These are phyloP conservation scores for Candida glucosophila DNA, from an alignment of 1,139 yeast species.

Conservation along the genomic window DNA sequence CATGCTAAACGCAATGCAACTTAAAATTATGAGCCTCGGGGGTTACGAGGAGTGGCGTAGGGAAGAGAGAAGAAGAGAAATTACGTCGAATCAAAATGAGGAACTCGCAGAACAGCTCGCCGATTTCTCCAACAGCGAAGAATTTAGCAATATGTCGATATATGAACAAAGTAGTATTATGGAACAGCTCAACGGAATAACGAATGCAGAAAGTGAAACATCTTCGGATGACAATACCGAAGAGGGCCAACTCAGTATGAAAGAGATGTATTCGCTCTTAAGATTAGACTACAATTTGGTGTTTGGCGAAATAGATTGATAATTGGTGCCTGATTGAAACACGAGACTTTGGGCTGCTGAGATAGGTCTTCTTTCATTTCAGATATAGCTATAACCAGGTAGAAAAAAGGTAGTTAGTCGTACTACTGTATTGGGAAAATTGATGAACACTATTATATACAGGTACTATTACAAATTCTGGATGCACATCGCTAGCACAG, in stretches of 20 bases:
- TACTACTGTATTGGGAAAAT: too few species aligned
- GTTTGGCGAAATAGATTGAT: slow-evolving; percentile 5
- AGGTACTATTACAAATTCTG: too few species aligned
- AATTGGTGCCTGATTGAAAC: too few species aligned
- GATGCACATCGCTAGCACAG: too few species aligned
- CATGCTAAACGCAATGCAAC: slow-evolving; percentile 7
- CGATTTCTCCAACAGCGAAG: slow-evolving; percentile 7
- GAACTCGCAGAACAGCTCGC: slow-evolving; percentile 4
- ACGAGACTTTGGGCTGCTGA: too few species aligned
- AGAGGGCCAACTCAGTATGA: slow-evolving; percentile 9
- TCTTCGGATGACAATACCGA: slow-evolving; percentile 4
- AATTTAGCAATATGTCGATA: slow-evolving; percentile 6
- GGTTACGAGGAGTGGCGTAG: slow-evolving; percentile 7
- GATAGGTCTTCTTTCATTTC: too few species aligned
- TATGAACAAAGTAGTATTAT: slow-evolving; percentile 6
- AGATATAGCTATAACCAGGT: too few species aligned
- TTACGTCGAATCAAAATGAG: slow-evolving; percentile 2
- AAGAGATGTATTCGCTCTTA: slow-evolving; percentile 9
- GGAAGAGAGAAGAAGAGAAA: slow-evolving; percentile 5
- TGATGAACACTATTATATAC: too few species aligned
- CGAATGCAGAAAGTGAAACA: slow-evolving; percentile 2
- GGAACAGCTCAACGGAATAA: slow-evolving; percentile 3
- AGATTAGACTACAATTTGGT: slow-evolving; percentile 10
- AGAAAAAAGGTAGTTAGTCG: too few species aligned
- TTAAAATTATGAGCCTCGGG: slow-evolving; percentile 8